phyloP scores from a whole-genome alignment of 2,329 filamentous ascomycete genomes.

The Penicillium crustosum region DNA sequence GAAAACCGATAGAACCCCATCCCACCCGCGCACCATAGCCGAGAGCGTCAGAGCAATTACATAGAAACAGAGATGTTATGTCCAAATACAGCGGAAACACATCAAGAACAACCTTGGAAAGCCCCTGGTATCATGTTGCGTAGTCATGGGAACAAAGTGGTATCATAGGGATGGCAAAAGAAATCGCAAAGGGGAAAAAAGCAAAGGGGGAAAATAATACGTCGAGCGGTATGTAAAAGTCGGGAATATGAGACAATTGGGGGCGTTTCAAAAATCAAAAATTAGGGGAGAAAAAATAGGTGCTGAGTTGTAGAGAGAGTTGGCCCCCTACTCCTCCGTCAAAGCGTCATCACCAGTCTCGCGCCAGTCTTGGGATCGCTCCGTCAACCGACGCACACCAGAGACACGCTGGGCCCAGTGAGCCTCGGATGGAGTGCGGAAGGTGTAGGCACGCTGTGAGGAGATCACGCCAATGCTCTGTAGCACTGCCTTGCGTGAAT shows the following conservation, averaged over 20 bases:
- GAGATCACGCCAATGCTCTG: constrained; percentile 97
- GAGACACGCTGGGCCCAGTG: constrained; percentile 82
- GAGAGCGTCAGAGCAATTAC: constrained; percentile 20
- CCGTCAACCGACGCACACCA: constrained; percentile 78
- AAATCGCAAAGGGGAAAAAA: constrained; percentile 14
- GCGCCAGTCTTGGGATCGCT: constrained; percentile 86
- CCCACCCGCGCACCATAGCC: constrained; percentile 16
- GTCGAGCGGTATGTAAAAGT: constrained; percentile 1
- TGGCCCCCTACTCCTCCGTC: constrained; percentile 49
- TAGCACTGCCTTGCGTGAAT: constrained; percentile 91
- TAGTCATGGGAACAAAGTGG: constrained; percentile 42
- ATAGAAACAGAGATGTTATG: constrained; percentile 23
- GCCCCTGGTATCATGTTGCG: constrained; percentile 37
- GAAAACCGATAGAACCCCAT: constrained; percentile 3
- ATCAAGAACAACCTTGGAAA: constrained; percentile 17
- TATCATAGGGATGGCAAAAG: constrained; percentile 35
- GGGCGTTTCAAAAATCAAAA: not conserved
- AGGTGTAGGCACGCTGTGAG: constrained; percentile 90
- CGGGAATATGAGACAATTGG: constrained; percentile 5
- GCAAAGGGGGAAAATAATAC: not conserved
- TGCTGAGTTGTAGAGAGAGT: not conserved
- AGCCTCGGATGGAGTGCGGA: constrained; percentile 82
- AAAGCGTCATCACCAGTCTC: constrained; percentile 76
- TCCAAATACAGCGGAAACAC: constrained; percentile 21
- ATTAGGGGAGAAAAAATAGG: not conserved